These are phyloP conservation scores for Suillus ampliporus DNA, from an alignment of 768 basidiomycete genomes.

Conservation along the genomic window DNA sequence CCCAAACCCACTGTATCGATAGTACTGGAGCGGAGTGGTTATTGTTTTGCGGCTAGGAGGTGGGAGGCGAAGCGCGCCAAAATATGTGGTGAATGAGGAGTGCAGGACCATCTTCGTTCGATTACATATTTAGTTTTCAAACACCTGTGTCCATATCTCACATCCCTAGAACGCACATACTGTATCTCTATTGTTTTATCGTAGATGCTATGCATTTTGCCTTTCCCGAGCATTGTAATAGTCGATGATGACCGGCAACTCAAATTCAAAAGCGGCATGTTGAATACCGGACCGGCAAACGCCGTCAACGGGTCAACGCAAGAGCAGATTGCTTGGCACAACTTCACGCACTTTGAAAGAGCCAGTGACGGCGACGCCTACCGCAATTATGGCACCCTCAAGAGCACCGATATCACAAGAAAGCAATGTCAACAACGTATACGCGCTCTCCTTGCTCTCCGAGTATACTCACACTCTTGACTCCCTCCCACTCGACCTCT, in stretches of 20 bases:
- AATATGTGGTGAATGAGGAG: neutral
- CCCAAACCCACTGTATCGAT: conserved; percentile 32
- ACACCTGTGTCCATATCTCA: conserved; percentile 26
- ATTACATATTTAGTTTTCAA: conserved; percentile 13
- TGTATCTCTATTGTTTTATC: conserved; percentile 27
- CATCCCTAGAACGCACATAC: conserved; percentile 22
- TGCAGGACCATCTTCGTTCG: conserved; percentile 16
- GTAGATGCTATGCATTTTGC: conserved; percentile 13
- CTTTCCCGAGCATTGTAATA: no score
- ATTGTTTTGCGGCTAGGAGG: conserved; percentile 13
- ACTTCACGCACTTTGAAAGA: neutral
- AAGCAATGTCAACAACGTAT: conserved; percentile 50
- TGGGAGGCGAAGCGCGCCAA: conserved; percentile 6
- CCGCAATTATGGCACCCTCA: conserved; percentile 43
- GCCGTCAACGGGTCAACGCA: conserved; percentile 17
- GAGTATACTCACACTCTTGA: conserved; percentile 94
- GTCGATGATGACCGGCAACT: conserved; percentile 1
- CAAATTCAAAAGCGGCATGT: conserved; percentile 1
- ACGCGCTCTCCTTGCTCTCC: conserved; percentile 71
- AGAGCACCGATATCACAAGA: conserved; percentile 35
- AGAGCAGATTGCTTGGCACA: neutral
- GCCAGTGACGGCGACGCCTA: conserved; percentile 6
- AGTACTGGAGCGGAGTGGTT: conserved; percentile 11
- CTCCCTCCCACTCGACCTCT: conserved; percentile 91
- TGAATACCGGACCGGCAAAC: conserved; percentile 36